Evolutionary conservation across 2,329 filamentous ascomycete genomes (phyloP), one percentile per base, ranked within the genome.

Genomic region (Sarocladiaceae sp.): DNA sequence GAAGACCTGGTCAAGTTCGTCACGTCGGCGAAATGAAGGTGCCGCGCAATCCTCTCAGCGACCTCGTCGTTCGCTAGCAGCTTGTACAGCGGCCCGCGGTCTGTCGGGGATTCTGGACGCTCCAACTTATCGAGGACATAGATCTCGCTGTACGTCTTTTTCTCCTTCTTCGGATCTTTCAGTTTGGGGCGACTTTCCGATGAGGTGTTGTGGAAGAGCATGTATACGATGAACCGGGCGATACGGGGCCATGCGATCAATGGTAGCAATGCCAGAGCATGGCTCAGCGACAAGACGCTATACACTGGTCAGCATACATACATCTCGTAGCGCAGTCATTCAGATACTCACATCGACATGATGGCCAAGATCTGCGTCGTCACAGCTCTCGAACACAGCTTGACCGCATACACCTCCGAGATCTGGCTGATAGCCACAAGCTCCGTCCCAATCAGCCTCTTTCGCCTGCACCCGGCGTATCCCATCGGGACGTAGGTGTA

Each of bases 21-120:
- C 3, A 52, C 18, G 37, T 52, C 50, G 16, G 39, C 32, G 33
- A 50, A 47, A 34, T 52, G 48, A 29, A 52, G 31, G 41, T 48
- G 26, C 3, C n/a, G 19, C 3, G 39, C 47, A 5, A 51, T n/a
- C 16, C 29, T 23, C 18, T 43, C 19, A 6, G 48, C 48, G 7
- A 52, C 41, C 10, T 15, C 21, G 21, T 52, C 48, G 21, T 45
- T 21, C 3, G 26, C 16, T 21, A 50, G 47, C 4, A 47, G 7
- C 11, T 27, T 15, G 16, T 37, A 19, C 12, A 43, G 10, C 11
- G 7, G 4, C 16, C 21, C 13, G 12, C 21, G 18, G 13, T 41
- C 37, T 10, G 13, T 29, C 6, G 29, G 15, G 4, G 6, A 12
- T n/a, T 4, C 18, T 13, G 15, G 7, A n/a, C 6, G 19, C n/a